Base-by-base conservation (phyloP, 202 grass and related monocot species). In the Tripidium arundinaceum region DNA sequence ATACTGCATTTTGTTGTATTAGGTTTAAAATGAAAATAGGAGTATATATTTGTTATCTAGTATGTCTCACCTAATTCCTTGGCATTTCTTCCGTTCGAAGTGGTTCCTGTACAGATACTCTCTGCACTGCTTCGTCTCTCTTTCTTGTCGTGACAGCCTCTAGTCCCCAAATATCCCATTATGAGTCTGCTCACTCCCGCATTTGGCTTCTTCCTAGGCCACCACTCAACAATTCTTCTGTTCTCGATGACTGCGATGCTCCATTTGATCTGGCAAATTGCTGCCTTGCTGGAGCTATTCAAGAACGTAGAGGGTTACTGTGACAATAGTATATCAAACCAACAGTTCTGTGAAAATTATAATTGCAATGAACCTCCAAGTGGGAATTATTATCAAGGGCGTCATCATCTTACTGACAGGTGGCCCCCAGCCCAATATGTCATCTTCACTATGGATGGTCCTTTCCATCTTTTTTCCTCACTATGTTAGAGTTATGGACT, bases 1-100 rank as follows among this genome's bases (percentile, higher is more conserved):
- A 73, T 64, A 67, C 14, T 46, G 47, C n/a, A 46, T 67, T 72
- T 19, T 76, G 59, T 66, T 79, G 25, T 2, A 16, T 65, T 71
- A 65, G 19, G 39, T 66, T 65, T 64, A 54, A 78, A 29, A 72
- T 50, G 40, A 14, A 55, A 64, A 65, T 26, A 6, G 6, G 29
- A 45, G 9, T 31, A 42, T 31, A 3, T 43, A 4, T 68, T 64
- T 34, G 41, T 8, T 74, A 83, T 70, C 14, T 80, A 16, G 28
- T 77, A 21, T 27, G 16, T 39, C 63, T 10, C 13, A 2, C 16
- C 12, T 72, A 76, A 26, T 54, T 57, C 11, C 6, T 79, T 79
- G 9, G 24, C 34, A 79, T 59, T 22, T 54, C 29, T 85, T 73
- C 27, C 0, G 5, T 22, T 54, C 6, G 31, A 74, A 70, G 26